Evolutionary conservation across 108 stramenopile genomes (phyloP).

Genomic region (Nitzschia palea): DNA sequence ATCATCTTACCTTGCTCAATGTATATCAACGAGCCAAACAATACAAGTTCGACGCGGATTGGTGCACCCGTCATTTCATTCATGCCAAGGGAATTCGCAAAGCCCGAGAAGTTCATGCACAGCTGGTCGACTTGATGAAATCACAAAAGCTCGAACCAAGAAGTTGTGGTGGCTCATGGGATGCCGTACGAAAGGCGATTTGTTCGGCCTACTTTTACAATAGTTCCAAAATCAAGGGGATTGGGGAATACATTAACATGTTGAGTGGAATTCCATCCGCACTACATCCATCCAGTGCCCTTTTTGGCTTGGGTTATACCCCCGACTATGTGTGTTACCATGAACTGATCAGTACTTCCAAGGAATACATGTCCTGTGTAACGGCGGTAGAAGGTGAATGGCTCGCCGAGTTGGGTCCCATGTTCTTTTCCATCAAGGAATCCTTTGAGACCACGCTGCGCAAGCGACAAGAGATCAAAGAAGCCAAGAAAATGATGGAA

Average conservation of each 20-base stretch:
- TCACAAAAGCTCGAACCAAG: constrained; percentile 85
- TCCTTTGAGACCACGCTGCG: constrained; percentile 76
- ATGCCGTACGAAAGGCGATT: constrained; percentile 95
- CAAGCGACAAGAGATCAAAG: constrained; percentile 64
- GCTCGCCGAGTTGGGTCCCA: constrained; percentile 98
- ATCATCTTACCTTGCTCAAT: constrained; percentile 97
- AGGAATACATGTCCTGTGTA: constrained; percentile 98
- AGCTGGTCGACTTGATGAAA: constrained; percentile 97
- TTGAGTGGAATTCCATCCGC: constrained; percentile 90
- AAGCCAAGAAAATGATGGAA: constrained; percentile 62
- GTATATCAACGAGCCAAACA: constrained; percentile 94
- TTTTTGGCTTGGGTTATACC: constrained; percentile 96
- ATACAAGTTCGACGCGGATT: constrained; percentile 89
- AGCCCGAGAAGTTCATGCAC: constrained; percentile 94
- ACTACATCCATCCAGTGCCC: constrained; percentile 89
- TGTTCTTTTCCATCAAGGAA: constrained; percentile 97
- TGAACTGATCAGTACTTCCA: constrained; percentile 96
- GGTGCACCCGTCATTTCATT: constrained; percentile 98
- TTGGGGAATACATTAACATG: constrained; percentile 99
- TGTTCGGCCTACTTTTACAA: constrained; percentile 99
- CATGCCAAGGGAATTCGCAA: constrained; percentile 96
- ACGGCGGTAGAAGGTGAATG: constrained; percentile 99
- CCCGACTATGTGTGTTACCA: constrained; percentile 99
- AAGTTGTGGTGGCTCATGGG: constrained; percentile 92
- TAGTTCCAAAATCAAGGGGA: constrained; percentile 94